Evolutionary conservation across 805 yeast genomes (phyloP).

Genomic region (Schwanniomyces polymorphus): DNA sequence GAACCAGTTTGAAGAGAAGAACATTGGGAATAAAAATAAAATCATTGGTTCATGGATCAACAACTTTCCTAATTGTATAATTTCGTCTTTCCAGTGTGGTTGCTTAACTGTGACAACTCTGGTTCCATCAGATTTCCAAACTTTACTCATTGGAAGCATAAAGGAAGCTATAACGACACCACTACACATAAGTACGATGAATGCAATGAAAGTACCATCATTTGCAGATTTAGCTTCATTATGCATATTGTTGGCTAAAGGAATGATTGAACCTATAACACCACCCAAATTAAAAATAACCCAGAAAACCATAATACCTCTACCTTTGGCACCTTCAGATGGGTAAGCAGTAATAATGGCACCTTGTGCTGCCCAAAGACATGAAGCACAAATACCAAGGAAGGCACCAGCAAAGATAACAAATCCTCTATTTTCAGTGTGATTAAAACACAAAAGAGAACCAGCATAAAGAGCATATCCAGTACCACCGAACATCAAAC

Average conservation of each 20-base stretch:
- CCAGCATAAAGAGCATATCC: conserved; percentile 57
- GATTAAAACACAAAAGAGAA: conserved; percentile 49
- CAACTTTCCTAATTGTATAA: conserved; percentile 38
- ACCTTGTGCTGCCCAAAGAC: conserved; percentile 62
- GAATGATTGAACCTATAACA: conserved; percentile 58
- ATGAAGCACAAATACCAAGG: conserved; percentile 55
- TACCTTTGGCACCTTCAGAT: conserved; percentile 52
- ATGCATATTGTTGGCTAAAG: conserved; percentile 53
- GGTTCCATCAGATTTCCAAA: conserved; percentile 50
- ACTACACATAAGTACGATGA: conserved; percentile 48
- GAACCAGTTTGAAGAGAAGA: conserved; percentile 65
- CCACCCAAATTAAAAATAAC: conserved; percentile 62
- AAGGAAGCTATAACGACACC: conserved; percentile 47
- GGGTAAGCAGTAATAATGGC: conserved; percentile 59
- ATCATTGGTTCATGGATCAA: conserved; percentile 45
- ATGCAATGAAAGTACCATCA: conserved; percentile 56
- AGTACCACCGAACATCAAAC: conserved; percentile 52
- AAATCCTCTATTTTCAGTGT: conserved; percentile 48
- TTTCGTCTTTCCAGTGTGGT: conserved; percentile 48
- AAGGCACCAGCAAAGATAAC: conserved; percentile 57
- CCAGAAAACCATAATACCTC: conserved; percentile 57
- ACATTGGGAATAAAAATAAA: conserved; percentile 56
- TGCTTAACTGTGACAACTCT: conserved; percentile 44
- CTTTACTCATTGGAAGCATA: conserved; percentile 51
- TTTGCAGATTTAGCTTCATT: conserved; percentile 31